A percentile compares a stretch with the other conserved stretches of the same genome.
These are phyloP conservation scores for Schizopora paradoxa DNA, from an alignment of 1,284 basidiomycete genomes.

Conservation along the genomic window DNA sequence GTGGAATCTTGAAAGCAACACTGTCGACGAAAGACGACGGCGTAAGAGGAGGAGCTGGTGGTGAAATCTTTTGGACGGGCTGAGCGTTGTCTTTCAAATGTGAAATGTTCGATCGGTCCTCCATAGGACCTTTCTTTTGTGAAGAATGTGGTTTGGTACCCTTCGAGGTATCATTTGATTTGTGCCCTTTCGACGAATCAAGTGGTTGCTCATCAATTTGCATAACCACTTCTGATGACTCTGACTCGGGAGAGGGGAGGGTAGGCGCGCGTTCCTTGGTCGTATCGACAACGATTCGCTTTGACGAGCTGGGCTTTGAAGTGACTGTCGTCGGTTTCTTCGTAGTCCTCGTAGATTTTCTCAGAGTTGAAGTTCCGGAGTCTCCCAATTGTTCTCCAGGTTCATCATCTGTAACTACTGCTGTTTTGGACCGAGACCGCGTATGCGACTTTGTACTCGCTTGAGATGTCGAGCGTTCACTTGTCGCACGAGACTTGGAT, in stretches of 20 bases:
- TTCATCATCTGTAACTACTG: slow-evolving; percentile 1
- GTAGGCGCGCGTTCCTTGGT: not conserved
- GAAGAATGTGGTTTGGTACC: no score
- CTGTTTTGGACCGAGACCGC: slow-evolving; percentile 6
- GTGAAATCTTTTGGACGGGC: no score
- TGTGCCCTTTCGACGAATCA: no score
- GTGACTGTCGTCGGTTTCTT: not conserved
- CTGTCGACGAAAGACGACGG: not conserved
- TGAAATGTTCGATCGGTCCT: no score
- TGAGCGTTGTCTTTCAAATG: no score
- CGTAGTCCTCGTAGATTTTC: not conserved
- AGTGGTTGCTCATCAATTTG: not conserved
- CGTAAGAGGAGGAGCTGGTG: slow-evolving; percentile 5
- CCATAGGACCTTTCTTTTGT: no score
- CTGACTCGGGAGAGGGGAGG: not conserved
- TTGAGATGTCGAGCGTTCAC: not conserved
- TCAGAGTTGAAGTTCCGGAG: not conserved
- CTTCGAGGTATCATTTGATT: no score
- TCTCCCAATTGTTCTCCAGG: not conserved
- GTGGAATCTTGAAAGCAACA: no score
- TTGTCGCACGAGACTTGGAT: slow-evolving; percentile 11
- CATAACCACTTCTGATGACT: not conserved
- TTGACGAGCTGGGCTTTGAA: not conserved
- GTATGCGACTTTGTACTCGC: slow-evolving; percentile 5
- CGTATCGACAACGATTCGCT: not conserved